Evolutionary conservation across 2,329 filamentous ascomycete genomes (phyloP), one percentile per base, ranked within the genome.

Genomic region (Phaeophleospora eucalypticola): DNA sequence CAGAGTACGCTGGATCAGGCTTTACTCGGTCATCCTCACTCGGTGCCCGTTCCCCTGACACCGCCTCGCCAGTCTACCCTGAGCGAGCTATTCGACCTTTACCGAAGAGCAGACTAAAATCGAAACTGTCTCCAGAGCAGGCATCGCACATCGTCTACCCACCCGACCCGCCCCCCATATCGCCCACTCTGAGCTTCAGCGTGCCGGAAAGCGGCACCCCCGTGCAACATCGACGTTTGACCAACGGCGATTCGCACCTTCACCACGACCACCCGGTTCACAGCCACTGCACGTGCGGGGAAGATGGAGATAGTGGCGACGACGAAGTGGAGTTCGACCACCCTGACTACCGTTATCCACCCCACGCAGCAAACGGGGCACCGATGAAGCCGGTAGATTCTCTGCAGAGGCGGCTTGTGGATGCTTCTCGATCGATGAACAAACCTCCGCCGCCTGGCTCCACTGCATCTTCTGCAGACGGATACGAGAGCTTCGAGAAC

Each of bases 401-500:
- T 20, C 57, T 64, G 16, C 63, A 67, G 57, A 54, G 62, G 34
- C 57, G 64, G 32, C 51, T 67, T 41, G 54, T 65, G 58, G 67
- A 58, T 54, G 62, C 58, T 48, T 67, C 68, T 48, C 61, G 65
- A 41, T 66, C 67, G 9, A 16, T 45, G 2, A 53, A 46, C 39
- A 61, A 63, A 41, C 56, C 57, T 14, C 62, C 63, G 42, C 58
- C 65, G 36, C 67, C 74, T 18, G 69, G 81, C 36, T 79, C 81
- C 17, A 78, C 84, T 40, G 78, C 78, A 36, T 89, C 87, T 10
- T 82, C 84, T 18, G 77, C 81, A 9, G 91, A 97, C 65, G 89
- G 90, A 12, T 97, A 97, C 66, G 93, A 98, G 67, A 93, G 89
- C 4, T 95, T 96, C 61, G 93, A 98, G 68, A 97, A 97, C 62